Conservation (phyloP, 306 rosid species). For the Sphenostylis stenocarpa region DNA sequence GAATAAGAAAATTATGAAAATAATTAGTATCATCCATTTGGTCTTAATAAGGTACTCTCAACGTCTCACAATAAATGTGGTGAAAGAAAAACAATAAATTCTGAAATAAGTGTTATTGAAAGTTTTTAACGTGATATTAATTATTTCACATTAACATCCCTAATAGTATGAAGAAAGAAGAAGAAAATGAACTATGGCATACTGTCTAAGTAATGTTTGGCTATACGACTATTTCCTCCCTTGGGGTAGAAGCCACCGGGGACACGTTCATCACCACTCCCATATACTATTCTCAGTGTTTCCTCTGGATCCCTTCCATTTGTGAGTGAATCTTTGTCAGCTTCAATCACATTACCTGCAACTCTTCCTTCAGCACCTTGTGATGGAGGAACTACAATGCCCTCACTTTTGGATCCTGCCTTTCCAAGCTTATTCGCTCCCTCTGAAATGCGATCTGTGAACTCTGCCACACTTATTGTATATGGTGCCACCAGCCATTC, state of each 20-base stretch:
- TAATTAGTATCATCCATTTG: too few relatives aligned
- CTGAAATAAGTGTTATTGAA: too few relatives aligned
- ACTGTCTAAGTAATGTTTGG: too few relatives aligned
- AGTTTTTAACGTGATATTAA: too few relatives aligned
- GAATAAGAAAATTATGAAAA: too few relatives aligned
- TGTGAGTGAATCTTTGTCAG: constrained; percentile 49
- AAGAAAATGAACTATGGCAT: too few relatives aligned
- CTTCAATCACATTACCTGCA: constrained; percentile 53
- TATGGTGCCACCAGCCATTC: neutral
- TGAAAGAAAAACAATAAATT: too few relatives aligned
- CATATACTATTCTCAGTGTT: constrained; percentile 61
- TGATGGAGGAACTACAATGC: constrained; percentile 42
- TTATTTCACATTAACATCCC: too few relatives aligned
- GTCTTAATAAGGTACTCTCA: too few relatives aligned
- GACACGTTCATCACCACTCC: constrained; percentile 41
- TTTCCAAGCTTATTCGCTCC: constrained; percentile 46
- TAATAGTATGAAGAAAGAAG: too few relatives aligned
- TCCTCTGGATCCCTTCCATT: constrained; percentile 56
- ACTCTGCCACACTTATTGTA: neutral
- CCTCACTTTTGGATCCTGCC: constrained; percentile 61
- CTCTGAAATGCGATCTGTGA: neutral
- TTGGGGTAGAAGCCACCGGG: constrained; percentile 65
- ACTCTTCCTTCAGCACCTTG: constrained; percentile 55
- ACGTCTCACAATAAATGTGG: too few relatives aligned
- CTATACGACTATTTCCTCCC: constrained; percentile 58